Conservation (phyloP, 148 eudicot genomes). For the Silene latifolia region DNA sequence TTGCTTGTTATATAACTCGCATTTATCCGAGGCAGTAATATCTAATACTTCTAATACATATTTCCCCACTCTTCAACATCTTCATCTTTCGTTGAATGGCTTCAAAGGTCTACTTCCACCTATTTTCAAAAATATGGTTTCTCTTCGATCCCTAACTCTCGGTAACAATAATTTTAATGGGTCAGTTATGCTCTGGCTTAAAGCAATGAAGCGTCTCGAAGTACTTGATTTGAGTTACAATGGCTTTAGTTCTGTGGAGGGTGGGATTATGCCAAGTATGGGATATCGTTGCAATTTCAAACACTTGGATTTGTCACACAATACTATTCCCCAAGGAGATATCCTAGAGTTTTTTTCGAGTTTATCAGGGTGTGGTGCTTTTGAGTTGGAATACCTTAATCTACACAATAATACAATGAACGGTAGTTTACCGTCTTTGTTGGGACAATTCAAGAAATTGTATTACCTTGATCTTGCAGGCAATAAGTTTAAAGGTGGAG, state of each 20-base stretch:
- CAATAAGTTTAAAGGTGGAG: too few species aligned
- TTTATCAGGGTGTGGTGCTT: too few species aligned
- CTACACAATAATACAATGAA: neutral
- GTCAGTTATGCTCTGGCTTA: neutral
- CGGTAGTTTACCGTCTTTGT: neutral
- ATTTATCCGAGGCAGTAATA: too few species aligned
- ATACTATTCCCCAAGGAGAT: neutral
- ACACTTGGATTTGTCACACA: slow-evolving; percentile 14
- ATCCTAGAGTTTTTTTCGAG: neutral
- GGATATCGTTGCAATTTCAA: too few species aligned
- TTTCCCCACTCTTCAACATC: too few species aligned
- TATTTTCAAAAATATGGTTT: neutral
- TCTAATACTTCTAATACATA: too few species aligned
- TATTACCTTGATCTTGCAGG: neutral
- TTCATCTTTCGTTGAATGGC: too few species aligned
- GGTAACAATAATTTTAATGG: neutral
- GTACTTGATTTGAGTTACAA: neutral
- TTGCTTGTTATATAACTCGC: too few species aligned
- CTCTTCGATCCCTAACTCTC: neutral
- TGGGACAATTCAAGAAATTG: neutral
- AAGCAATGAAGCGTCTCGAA: neutral
- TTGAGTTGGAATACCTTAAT: too few species aligned
- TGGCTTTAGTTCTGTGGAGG: too few species aligned
- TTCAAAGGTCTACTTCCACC: too few species aligned
- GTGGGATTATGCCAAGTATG: too few species aligned